These are phyloP conservation scores for Arthrobotrys megalospora DNA, from an alignment of 2,329 filamentous ascomycete species.

Conservation along the genomic window DNA sequence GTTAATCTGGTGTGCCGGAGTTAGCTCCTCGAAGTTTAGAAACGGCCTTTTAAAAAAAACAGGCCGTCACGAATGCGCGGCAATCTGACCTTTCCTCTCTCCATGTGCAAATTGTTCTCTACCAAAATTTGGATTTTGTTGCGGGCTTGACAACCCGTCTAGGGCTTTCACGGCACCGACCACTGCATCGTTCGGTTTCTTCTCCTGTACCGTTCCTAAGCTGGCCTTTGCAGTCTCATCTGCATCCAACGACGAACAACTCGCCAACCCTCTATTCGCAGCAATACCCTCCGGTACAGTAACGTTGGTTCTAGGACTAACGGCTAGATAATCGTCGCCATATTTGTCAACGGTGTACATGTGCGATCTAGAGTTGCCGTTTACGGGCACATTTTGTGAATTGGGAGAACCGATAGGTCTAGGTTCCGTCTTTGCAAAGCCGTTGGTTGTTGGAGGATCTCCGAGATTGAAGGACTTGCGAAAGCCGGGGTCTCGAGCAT, in stretches of 20 bases:
- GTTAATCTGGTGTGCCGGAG: conserved; percentile 18
- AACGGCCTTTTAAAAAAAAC: neutral
- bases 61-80: conserved; percentile 9
- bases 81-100: conserved; percentile 56
- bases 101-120: conserved; percentile 39
- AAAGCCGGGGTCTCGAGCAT: conserved; percentile 56
- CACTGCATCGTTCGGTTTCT: conserved; percentile 34
- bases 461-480: conserved; percentile 59
- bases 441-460: conserved; percentile 35
- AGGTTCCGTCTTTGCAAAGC: conserved; percentile 20
- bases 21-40: conserved; percentile 31
- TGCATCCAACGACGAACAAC: conserved; percentile 27
- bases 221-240: conserved; percentile 9
- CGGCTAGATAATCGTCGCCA: conserved; percentile 51
- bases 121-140: conserved; percentile 32
- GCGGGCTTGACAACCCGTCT: neutral
- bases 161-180: conserved; percentile 13
- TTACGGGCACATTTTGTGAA: conserved; percentile 17
- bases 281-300: conserved; percentile 34
- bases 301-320: conserved; percentile 54
- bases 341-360: conserved; percentile 55
- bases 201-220: conserved; percentile 29
- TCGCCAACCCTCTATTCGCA: conserved; percentile 30
- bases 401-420: conserved; percentile 20
- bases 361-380: conserved; percentile 27